These are phyloP conservation scores for Haberlea rhodopensis DNA, from an alignment of 257 asterid genomes.

Conservation along the genomic window DNA sequence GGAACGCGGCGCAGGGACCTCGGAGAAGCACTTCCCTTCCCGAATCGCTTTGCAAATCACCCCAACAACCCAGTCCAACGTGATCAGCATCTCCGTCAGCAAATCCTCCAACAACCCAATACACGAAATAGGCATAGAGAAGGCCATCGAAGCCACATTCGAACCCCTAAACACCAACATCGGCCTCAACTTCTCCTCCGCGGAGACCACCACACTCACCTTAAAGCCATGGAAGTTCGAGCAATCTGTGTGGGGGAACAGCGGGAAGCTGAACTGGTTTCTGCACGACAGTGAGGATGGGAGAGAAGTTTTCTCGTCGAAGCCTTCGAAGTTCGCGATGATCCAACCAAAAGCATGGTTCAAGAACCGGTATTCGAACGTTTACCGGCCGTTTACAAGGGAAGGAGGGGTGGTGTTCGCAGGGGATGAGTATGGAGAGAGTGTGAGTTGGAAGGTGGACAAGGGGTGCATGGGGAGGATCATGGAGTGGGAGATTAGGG, in stretches of 20 bases:
- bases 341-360: conserved; percentile 79
- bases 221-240: conserved; percentile 86
- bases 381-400: conserved; percentile 64
- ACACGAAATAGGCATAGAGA: conserved; percentile 54
- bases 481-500: conserved; percentile 87
- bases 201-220: conserved; percentile 53
- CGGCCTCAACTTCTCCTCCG: conserved; percentile 63
- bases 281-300: conserved; percentile 75
- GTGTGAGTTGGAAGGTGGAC: conserved; percentile 80
- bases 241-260: conserved; percentile 64
- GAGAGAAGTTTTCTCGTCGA: conserved; percentile 75
- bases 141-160: conserved; percentile 57
- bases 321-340: conserved; percentile 66
- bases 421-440: conserved; percentile 83
- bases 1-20: conserved; percentile 49
- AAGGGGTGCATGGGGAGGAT: conserved; percentile 44
- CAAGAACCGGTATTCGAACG: conserved; percentile 70
- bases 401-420: conserved; percentile 85
- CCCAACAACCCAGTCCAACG: conserved; percentile 53
- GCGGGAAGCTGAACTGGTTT: conserved; percentile 63
- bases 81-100: conserved; percentile 63
- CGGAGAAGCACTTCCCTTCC: conserved; percentile 67
- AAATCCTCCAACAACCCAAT: conserved; percentile 73
- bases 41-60: conserved; percentile 63
- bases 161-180: conserved; percentile 50